Evolutionary conservation across 1,284 basidiomycete species (phyloP).

Genomic region (Athelia psychrophila): DNA sequence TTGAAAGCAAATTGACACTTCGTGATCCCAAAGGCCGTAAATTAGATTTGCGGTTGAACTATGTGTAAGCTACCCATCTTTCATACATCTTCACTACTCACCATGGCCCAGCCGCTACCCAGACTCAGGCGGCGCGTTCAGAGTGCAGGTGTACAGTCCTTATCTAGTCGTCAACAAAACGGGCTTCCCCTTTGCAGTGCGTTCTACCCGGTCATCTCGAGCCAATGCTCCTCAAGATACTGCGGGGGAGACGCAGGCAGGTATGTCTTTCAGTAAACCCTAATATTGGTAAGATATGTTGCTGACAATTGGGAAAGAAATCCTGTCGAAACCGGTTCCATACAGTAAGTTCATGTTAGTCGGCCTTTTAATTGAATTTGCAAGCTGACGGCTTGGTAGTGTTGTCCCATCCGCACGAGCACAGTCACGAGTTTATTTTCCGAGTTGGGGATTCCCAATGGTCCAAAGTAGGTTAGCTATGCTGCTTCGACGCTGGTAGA

Average conservation of each 20-base stretch:
- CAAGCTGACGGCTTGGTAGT: slow-evolving; percentile 55
- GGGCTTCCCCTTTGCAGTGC: slow-evolving; percentile 80
- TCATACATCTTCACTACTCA: neutral
- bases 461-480: slow-evolving; percentile 66
- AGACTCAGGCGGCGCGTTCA: slow-evolving; percentile 96
- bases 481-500: slow-evolving; percentile 4
- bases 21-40: slow-evolving; percentile 79
- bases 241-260: slow-evolving; percentile 73
- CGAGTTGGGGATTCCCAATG: slow-evolving; percentile 86
- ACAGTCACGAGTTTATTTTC: slow-evolving; percentile 85
- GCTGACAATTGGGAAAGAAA: slow-evolving; percentile 36
- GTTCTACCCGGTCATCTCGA: slow-evolving; percentile 67
- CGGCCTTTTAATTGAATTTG: slow-evolving; percentile 12
- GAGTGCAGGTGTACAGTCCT: slow-evolving; percentile 94
- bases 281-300: slow-evolving; percentile 3
- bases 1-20: slow-evolving; percentile 73
- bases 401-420: slow-evolving; percentile 83
- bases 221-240: slow-evolving; percentile 75
- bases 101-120: slow-evolving; percentile 63
- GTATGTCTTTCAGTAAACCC: slow-evolving; percentile 33
- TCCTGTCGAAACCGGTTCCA: slow-evolving; percentile 59
- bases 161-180: slow-evolving; percentile 96
- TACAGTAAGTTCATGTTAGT: slow-evolving; percentile 59
- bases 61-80: slow-evolving; percentile 56
- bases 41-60: slow-evolving; percentile 84